Evolutionary conservation across 805 yeast genomes (phyloP).

Genomic region (Ogataea zsoltii): DNA sequence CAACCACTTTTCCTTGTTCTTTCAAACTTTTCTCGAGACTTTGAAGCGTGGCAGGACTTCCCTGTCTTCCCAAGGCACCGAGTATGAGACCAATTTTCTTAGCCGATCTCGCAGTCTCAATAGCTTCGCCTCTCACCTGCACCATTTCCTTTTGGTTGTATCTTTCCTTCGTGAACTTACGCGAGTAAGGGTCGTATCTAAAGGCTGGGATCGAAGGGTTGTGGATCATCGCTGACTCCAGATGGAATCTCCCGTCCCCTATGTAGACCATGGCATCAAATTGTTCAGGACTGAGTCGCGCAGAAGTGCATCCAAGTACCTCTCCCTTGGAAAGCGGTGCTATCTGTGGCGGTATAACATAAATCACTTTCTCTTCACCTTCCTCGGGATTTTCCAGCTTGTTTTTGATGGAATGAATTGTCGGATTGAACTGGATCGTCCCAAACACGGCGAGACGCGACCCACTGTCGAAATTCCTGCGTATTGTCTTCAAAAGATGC

Average conservation of each 20-base stretch:
- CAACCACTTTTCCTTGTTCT: conserved; percentile 62
- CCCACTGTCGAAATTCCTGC: conserved; percentile 65
- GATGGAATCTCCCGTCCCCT: conserved; percentile 96
- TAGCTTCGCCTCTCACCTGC: conserved; percentile 70
- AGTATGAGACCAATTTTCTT: conserved; percentile 78
- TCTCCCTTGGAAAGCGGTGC: conserved; percentile 94
- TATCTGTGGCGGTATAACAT: conserved; percentile 83
- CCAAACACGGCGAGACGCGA: conserved; percentile 82
- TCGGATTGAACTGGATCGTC: conserved; percentile 95
- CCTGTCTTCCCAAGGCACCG: conserved; percentile 96
- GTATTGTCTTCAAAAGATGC: conserved; percentile 77
- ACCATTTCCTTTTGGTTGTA: conserved; percentile 87
- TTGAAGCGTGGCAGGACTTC: conserved; percentile 74
- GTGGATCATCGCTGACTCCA: conserved; percentile 96
- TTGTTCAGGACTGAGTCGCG: conserved; percentile 63
- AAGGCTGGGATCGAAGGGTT: conserved; percentile 91
- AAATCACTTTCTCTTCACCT: conserved; percentile 44
- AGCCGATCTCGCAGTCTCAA: conserved; percentile 58
- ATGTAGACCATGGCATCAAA: conserved; percentile 82
- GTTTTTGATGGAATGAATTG: conserved; percentile 75
- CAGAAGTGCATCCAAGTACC: conserved; percentile 94
- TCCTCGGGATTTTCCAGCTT: conserved; percentile 46
- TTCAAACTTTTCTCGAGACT: conserved; percentile 58
- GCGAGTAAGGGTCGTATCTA: conserved; percentile 92
- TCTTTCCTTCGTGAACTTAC: conserved; percentile 85